These are phyloP conservation scores for Chrysopogon serrulatus DNA, from an alignment of 176 grass and related monocot species.

Conservation along the genomic window DNA sequence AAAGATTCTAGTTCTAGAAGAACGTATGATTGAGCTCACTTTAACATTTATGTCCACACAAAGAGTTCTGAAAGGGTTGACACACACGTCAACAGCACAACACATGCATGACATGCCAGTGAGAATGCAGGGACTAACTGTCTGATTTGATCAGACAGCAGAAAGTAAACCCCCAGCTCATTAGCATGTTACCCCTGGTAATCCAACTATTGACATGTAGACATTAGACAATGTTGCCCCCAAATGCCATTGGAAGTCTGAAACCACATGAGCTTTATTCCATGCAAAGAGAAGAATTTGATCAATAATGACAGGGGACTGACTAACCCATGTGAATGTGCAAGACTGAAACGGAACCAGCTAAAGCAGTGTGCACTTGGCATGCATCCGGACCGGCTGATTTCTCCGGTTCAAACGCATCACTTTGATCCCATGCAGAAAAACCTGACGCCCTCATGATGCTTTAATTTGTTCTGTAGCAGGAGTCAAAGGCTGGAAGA, in stretches of 20 bases:
- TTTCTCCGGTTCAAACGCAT: constrained; percentile 32
- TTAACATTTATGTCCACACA: neutral
- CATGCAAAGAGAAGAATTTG: neutral
- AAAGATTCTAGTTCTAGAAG: constrained; percentile 3
- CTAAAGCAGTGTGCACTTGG: constrained; percentile 2
- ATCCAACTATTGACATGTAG: neutral
- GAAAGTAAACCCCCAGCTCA: neutral
- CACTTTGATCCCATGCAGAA: constrained; percentile 29
- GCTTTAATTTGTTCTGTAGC: constrained; percentile 24
- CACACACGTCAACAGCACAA: neutral
- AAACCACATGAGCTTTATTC: neutral
- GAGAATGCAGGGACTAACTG: constrained; percentile 17
- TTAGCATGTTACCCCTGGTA: neutral
- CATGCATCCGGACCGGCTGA: neutral
- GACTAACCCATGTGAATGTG: constrained; percentile 21
- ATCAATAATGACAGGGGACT: neutral
- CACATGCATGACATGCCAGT: constrained; percentile 24
- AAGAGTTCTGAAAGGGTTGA: neutral
- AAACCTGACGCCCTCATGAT: constrained; percentile 7
- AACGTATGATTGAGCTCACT: neutral
- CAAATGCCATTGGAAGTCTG: too few relatives aligned
- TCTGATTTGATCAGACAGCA: neutral
- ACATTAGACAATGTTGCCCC: too few relatives aligned
- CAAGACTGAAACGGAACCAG: constrained; percentile 8
- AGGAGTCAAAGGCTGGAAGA: constrained; percentile 20